These are phyloP conservation scores for Xylaria sp. DNA, from an alignment of 2,329 filamentous ascomycete species.

Conservation along the genomic window DNA sequence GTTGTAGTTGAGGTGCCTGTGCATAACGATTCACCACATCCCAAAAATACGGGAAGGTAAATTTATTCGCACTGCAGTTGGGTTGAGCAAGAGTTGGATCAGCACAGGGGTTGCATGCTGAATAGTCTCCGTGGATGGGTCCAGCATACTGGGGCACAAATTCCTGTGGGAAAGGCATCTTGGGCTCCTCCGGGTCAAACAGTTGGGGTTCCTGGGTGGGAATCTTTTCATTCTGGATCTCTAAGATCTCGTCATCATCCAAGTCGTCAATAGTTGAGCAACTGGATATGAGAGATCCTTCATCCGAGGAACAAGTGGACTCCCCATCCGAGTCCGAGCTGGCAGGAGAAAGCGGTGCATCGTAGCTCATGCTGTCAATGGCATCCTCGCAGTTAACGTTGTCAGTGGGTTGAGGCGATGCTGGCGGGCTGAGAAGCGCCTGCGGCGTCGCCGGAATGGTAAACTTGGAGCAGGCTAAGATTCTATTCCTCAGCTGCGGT, in stretches of 20 bases:
- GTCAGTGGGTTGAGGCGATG: conserved; percentile 57
- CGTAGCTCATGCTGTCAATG: conserved; percentile 58
- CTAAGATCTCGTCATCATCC: conserved; percentile 59
- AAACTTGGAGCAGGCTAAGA: conserved; percentile 80
- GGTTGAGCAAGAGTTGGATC: conserved; percentile 47
- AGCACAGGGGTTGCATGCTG: conserved; percentile 50
- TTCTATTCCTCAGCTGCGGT: conserved; percentile 79
- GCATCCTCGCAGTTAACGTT: conserved; percentile 63
- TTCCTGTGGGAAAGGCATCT: conserved; percentile 59
- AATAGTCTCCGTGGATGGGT: conserved; percentile 48
- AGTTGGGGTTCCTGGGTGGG: conserved; percentile 55
- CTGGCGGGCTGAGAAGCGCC: conserved; percentile 55
- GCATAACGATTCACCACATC: conserved; percentile 64
- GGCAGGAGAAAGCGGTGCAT: conserved; percentile 61
- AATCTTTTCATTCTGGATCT: conserved; percentile 57
- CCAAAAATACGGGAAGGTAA: conserved; percentile 61
- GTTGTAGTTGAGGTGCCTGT: conserved; percentile 60
- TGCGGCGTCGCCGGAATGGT: conserved; percentile 61
- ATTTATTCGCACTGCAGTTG: conserved; percentile 57
- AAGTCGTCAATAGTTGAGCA: conserved; percentile 64
- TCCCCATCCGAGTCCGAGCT: conserved; percentile 57
- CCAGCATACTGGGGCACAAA: conserved; percentile 60
- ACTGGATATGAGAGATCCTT: conserved; percentile 66
- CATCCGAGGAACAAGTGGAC: conserved; percentile 62
- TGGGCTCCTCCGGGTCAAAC: conserved; percentile 60